Conservation (phyloP, 495 filamentous ascomycete species). For the Hyaloscypha bicolor region DNA sequence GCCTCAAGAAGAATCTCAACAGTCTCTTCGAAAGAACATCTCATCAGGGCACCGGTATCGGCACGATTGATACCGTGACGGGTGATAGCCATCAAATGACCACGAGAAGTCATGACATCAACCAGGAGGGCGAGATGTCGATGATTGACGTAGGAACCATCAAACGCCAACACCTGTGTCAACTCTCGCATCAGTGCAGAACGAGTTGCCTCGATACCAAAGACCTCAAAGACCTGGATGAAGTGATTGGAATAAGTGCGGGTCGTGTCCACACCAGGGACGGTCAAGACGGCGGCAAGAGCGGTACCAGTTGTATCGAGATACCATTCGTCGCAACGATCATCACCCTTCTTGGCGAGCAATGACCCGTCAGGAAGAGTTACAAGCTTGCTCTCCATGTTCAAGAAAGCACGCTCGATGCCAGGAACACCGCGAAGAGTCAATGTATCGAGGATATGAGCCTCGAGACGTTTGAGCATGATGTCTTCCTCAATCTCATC, state of each 20-base stretch:
- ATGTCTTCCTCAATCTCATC: constrained; percentile 85
- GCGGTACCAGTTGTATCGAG: constrained; percentile 91
- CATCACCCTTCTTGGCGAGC: constrained; percentile 66
- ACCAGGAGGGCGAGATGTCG: constrained; percentile 95
- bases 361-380: constrained; percentile 68
- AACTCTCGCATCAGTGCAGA: constrained; percentile 84
- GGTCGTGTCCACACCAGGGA: constrained; percentile 87
- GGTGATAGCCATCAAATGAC: constrained; percentile 91
- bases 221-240: constrained; percentile 87
- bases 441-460: constrained; percentile 85
- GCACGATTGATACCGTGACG: constrained; percentile 98
- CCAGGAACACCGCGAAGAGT: constrained; percentile 88
- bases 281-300: constrained; percentile 76
- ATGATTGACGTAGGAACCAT: constrained; percentile 99
- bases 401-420: constrained; percentile 90
- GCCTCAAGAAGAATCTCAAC: constrained; percentile 97
- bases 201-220: constrained; percentile 94
- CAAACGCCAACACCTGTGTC: constrained; percentile 89
- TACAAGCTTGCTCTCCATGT: constrained; percentile 68
- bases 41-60: constrained; percentile 97
- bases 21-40: constrained; percentile 99
- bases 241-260: constrained; percentile 95
- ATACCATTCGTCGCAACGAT: constrained; percentile 85
- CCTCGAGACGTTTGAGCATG: constrained; percentile 85
- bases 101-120: constrained; percentile 96